A percentile compares a stretch with the other conserved stretches of the same genome.
These are phyloP conservation scores for Boletus pseudopeckii DNA, from an alignment of 768 basidiomycete genomes.

Conservation along the genomic window DNA sequence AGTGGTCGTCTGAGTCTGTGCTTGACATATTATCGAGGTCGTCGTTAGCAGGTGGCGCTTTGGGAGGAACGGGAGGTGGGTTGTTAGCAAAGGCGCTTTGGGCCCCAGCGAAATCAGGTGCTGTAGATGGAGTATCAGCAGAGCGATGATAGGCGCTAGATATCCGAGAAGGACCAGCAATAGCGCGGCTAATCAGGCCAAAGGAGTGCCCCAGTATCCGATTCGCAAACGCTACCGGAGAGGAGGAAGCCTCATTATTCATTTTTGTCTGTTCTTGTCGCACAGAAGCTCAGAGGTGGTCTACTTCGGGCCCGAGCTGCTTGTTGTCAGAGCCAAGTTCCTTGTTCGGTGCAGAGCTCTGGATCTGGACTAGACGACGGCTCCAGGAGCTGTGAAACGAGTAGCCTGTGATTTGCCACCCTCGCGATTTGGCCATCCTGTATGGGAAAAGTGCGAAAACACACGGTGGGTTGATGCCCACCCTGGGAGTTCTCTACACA, in stretches of 20 bases:
- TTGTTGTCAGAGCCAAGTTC: conserved; percentile 22
- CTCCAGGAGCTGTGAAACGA: conserved; percentile 48
- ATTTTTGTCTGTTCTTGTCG: conserved; percentile 5
- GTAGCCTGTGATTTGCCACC: neutral
- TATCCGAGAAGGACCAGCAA: conserved; percentile 21
- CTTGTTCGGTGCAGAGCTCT: conserved; percentile 34
- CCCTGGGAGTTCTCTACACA: no score
- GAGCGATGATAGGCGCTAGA: neutral
- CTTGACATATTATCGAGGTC: conserved; percentile 3
- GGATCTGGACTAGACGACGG: conserved; percentile 43
- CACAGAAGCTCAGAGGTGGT: conserved; percentile 7
- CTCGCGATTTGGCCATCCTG: neutral
- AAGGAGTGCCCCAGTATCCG: neutral
- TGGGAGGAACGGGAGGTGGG: conserved; percentile 15
- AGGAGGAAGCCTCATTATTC: neutral
- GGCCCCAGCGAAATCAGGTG: neutral
- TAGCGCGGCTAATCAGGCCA: conserved; percentile 14
- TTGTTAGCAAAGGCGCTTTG: conserved; percentile 24
- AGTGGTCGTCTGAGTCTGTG: conserved; percentile 1
- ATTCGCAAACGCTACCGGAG: neutral
- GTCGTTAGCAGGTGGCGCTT: conserved; percentile 4
- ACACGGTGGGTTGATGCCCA: no score
- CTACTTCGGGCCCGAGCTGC: conserved; percentile 25
- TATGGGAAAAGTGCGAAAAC: neutral
- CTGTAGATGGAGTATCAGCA: neutral